phyloP scores from a whole-genome alignment of 202 grass and related monocot genomes.

The Panicum hallii region DNA sequence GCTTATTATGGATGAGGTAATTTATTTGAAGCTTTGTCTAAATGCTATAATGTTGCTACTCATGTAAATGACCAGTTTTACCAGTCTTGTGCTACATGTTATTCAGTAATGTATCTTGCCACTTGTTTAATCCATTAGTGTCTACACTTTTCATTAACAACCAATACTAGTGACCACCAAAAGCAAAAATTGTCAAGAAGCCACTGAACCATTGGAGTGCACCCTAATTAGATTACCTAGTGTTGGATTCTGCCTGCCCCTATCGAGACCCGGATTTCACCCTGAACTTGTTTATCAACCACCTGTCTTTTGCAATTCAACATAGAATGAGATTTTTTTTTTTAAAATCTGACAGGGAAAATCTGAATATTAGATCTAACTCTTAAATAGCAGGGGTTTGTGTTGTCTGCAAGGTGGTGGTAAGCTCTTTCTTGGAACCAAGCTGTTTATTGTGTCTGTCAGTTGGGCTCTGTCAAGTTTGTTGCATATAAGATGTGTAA shows the following conservation, averaged over 20 bases:
- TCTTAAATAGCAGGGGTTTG: not conserved
- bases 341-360: not conserved
- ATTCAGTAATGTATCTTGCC: not conserved
- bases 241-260: not conserved
- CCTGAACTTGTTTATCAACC: not conserved
- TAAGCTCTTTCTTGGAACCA: not conserved
- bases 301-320: constrained; percentile 14
- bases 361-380: not conserved
- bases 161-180: not conserved
- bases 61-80: constrained; percentile 23
- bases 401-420: not conserved
- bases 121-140: not conserved
- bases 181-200: not conserved
- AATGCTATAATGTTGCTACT: not conserved
- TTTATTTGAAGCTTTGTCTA: constrained; percentile 31
- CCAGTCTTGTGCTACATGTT: not conserved
- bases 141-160: constrained; percentile 8
- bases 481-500: constrained; percentile 6
- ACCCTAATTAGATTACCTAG: not conserved
- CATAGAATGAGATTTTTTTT: not conserved
- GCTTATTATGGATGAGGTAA: constrained; percentile 95
- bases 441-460: not conserved
- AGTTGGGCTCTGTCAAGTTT: not conserved
- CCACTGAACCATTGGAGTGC: not conserved
- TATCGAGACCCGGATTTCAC: not conserved